Conservation (phyloP, 2,329 filamentous ascomycete genomes). For the Fusarium heterosporum region DNA sequence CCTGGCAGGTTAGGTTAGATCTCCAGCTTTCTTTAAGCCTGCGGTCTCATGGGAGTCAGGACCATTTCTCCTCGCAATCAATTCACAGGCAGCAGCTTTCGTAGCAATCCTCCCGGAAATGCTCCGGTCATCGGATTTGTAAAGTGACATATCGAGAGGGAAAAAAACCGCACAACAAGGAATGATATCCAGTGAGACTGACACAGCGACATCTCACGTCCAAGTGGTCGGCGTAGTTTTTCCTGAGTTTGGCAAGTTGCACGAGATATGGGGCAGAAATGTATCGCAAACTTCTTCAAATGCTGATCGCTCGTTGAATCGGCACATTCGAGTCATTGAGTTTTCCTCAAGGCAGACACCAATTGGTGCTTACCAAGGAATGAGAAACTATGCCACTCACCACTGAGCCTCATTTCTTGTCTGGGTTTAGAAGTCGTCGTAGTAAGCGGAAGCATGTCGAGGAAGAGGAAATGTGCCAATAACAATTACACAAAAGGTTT, state of each 20-base stretch:
- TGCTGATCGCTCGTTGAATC: constrained; percentile 27
- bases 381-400: constrained; percentile 14
- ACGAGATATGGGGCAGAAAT: constrained; percentile 22
- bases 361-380: constrained; percentile 23
- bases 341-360: constrained; percentile 11
- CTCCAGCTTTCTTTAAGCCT: constrained; percentile 7
- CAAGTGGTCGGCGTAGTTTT: constrained; percentile 7
- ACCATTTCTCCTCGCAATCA: constrained; percentile 1
- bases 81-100: not conserved
- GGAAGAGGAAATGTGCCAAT: constrained; percentile 9
- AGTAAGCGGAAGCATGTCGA: constrained; percentile 10
- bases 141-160: constrained; percentile 17
- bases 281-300: constrained; percentile 1
- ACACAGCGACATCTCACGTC: constrained; percentile 31
- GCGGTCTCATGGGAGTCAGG: constrained; percentile 12
- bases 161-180: constrained; percentile 1
- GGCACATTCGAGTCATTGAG: constrained; percentile 27
- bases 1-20: constrained; percentile 23
- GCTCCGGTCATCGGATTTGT: not conserved
- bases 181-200: constrained; percentile 28
- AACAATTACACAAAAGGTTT: constrained; percentile 9
- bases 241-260: constrained; percentile 37
- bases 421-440: constrained; percentile 21
- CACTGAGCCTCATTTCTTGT: constrained; percentile 35
- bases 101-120: not conserved